Evolutionary conservation across 2,329 filamentous ascomycete genomes (phyloP).

Genomic region (Aspergillus oerlinghausenensis): DNA sequence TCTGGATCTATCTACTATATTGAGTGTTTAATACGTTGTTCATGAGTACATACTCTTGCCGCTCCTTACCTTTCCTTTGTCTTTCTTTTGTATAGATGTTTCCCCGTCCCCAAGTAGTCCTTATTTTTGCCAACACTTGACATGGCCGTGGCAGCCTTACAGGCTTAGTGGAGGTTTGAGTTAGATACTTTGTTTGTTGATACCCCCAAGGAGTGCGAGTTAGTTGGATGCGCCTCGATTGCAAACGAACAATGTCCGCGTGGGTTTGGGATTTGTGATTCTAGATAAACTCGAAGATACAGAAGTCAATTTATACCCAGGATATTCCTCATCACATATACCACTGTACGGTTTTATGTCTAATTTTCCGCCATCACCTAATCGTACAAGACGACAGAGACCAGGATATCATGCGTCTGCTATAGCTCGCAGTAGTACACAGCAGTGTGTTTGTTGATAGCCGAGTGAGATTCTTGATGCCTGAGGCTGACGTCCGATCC

Average conservation of each 20-base stretch:
- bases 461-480: background rate
- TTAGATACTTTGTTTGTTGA: constrained; percentile 21
- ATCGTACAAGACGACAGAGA: background rate
- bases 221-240: constrained; percentile 17
- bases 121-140: constrained; percentile 4
- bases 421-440: too few species aligned
- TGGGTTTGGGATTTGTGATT: constrained; percentile 5
- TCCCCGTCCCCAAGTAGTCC: background rate
- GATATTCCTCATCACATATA: background rate
- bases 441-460: background rate
- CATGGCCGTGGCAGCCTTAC: background rate
- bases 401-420: too few species aligned
- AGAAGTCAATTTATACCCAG: background rate
- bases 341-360: background rate
- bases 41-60: constrained; percentile 11
- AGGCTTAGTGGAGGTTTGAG: background rate
- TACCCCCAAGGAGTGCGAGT: constrained; percentile 21
- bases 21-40: constrained; percentile 6
- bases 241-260: constrained; percentile 5
- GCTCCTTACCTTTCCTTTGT: constrained; percentile 9
- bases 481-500: constrained; percentile 13
- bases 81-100: background rate
- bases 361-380: background rate
- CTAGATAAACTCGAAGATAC: constrained; percentile 16
- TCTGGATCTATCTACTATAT: background rate